These are phyloP conservation scores for Yamadazyma dendronema DNA, from an alignment of 1,139 yeast species.

Conservation along the genomic window DNA sequence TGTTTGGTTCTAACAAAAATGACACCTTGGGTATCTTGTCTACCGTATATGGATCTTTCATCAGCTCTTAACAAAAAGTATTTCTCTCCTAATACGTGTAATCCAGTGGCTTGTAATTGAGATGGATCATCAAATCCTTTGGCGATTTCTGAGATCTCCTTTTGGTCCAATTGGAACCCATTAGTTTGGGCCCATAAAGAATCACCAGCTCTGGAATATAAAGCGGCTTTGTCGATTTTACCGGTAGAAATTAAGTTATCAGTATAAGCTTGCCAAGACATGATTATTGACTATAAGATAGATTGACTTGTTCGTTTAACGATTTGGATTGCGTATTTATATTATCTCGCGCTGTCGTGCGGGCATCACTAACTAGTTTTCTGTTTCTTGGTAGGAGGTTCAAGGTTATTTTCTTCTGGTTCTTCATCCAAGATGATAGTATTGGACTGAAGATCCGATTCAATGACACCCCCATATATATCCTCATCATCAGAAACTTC, in stretches of 20 bases:
- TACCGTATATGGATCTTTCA: conserved; percentile 91
- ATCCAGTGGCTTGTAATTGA: conserved; percentile 77
- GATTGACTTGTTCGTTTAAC: no score
- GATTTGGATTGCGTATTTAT: neutral
- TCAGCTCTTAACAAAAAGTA: conserved; percentile 89
- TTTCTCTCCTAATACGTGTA: conserved; percentile 82
- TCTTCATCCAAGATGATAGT: conserved; percentile 7
- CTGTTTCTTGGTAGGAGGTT: conserved; percentile 23
- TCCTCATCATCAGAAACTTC: conserved; percentile 11
- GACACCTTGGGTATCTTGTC: conserved; percentile 83
- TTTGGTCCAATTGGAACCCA: conserved; percentile 61
- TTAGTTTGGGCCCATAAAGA: conserved; percentile 90
- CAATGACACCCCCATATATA: neutral
- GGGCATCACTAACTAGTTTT: conserved; percentile 5
- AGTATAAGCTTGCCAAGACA: conserved; percentile 77
- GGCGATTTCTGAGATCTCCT: conserved; percentile 74
- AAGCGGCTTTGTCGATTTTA: conserved; percentile 87
- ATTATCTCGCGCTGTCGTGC: conserved; percentile 1
- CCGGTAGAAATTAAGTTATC: conserved; percentile 86
- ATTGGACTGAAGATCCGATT: neutral
- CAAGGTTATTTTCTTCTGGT: conserved; percentile 9
- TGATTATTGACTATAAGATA: conserved; percentile 10
- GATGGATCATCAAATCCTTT: conserved; percentile 79
- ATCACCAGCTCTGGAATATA: conserved; percentile 93
- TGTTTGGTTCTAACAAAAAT: conserved; percentile 91